Evolutionary conservation across 2,329 filamentous ascomycete species (phyloP), one percentile per base, ranked within the genome.

Genomic region (Tolypocladium paradoxum): DNA sequence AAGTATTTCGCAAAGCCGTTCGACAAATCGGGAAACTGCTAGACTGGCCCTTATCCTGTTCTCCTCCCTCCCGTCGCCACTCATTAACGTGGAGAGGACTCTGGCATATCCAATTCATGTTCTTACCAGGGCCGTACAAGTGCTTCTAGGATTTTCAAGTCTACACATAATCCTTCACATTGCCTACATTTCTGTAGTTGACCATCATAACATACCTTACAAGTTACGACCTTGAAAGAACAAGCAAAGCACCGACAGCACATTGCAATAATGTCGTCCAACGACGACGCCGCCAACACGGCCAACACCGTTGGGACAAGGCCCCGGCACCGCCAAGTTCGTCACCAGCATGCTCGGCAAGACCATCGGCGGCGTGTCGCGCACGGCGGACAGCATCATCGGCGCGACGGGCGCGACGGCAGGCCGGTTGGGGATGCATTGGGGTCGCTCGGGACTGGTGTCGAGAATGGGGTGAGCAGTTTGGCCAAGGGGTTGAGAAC

Each of bases 391-490:
- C 18, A 66, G 68, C 49, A 64, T 74, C 34, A 70, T 68, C 11
- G 72, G 79, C 49, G 79, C 79, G 4, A 78, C 79, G 0, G 81
- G 81, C 14, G 75, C 72, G n/a, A 64, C 72, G 11, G 79, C 18
- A 73, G 72, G 53, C 77, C 79, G 1, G 61, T 84, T 1, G 81
- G 81, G 8, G 76, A 84, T 58, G 79, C 73, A 2, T 53, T 84
- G 14, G 71, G 73, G 8, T 77, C 73, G 57, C 61, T 80, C 8
- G 78, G 78, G 6, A 75, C 71, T 2, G 79, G 79, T 0, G 58
- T 84, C 2, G 72, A 82, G 67, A 69, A 72, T 46, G 81, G 77
- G 2, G 65, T 73, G 37, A 68, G 70, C 45, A 68, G 66, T 48
- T 70, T 82, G 2, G 74, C 75, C 16, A 73, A 77, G 78, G 79